These are phyloP conservation scores for Talaromyces amestolkiae DNA, from an alignment of 2,329 filamentous ascomycete genomes.

Conservation along the genomic window DNA sequence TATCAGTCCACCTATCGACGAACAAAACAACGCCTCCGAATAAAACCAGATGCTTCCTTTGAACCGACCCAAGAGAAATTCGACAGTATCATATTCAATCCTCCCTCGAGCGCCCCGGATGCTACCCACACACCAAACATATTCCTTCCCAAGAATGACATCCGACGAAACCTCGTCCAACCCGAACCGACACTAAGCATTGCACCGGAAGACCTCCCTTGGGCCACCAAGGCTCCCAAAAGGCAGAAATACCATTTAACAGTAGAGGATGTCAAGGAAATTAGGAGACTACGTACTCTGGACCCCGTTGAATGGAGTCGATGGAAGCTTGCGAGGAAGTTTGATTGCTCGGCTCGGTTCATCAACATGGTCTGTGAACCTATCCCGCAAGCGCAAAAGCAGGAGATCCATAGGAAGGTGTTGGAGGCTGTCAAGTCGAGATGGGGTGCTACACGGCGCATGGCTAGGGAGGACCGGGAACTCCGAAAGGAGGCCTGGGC, in stretches of 20 bases:
- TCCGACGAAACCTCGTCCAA: constrained; percentile 45
- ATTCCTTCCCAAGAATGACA: constrained; percentile 61
- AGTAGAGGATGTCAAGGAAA: constrained; percentile 57
- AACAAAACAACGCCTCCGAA: constrained; percentile 50
- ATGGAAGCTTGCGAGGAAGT: constrained; percentile 59
- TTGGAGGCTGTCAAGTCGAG: constrained; percentile 55
- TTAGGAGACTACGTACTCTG: constrained; percentile 52
- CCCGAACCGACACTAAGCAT: constrained; percentile 1
- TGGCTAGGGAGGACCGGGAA: constrained; percentile 60
- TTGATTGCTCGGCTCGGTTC: constrained; percentile 62
- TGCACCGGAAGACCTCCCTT: constrained; percentile 40
- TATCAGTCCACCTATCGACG: constrained; percentile 52
- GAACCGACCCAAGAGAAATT: constrained; percentile 38
- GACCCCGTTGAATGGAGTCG: constrained; percentile 62
- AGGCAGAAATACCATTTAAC: constrained; percentile 63
- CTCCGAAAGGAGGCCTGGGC: constrained; percentile 62
- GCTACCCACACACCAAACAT: constrained; percentile 64
- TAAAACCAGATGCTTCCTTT: constrained; percentile 55
- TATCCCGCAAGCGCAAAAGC: constrained; percentile 51
- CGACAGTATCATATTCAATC: constrained; percentile 64
- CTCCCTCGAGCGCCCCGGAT: constrained; percentile 61
- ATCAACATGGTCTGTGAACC: constrained; percentile 59
- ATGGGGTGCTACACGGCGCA: constrained; percentile 60
- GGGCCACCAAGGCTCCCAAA: constrained; percentile 50
- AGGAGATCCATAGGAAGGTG: constrained; percentile 46